Percentiles rank a stretch among this genome's conserved stretches.
Evolutionary conservation across 805 yeast genomes (phyloP).

Genomic region (Starmerella bombi): DNA sequence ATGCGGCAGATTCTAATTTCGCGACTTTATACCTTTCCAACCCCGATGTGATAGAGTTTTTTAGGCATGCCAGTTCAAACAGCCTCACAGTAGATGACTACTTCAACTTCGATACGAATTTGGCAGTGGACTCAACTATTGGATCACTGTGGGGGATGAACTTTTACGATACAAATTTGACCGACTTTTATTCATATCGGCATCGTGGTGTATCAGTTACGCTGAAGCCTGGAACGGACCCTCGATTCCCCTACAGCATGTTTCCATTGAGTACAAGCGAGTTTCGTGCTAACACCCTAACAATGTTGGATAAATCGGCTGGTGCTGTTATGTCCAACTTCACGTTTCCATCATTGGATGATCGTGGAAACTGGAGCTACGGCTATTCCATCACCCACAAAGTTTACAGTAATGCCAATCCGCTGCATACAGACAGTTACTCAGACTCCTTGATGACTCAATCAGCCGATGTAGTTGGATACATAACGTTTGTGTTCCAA

Average conservation of each 20-base stretch:
- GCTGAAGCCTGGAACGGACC: background rate
- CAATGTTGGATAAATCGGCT: background rate
- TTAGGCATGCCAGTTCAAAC: conserved; percentile 2
- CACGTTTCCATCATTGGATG: background rate
- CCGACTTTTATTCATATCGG: conserved; percentile 6
- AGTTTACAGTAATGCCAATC: background rate
- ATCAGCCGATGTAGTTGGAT: no score
- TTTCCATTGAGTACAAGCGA: conserved; percentile 7
- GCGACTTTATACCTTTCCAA: conserved; percentile 2
- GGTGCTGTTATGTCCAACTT: conserved; percentile 8
- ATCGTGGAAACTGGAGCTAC: background rate
- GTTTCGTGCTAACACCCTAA: background rate
- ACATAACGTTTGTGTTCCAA: conserved; percentile 3
- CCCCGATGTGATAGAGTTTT: background rate
- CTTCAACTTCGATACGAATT: conserved; percentile 4
- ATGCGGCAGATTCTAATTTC: conserved; percentile 2
- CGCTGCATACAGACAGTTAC: no score
- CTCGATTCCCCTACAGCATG: conserved; percentile 2
- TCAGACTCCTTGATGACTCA: background rate
- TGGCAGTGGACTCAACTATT: conserved; percentile 4
- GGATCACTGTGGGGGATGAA: conserved; percentile 4
- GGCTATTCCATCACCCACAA: background rate
- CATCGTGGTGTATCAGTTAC: background rate
- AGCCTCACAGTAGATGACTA: background rate
- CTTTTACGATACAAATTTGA: conserved; percentile 7